These are phyloP conservation scores for Amanita pallidorosea DNA, from an alignment of 768 basidiomycete species.

Conservation along the genomic window DNA sequence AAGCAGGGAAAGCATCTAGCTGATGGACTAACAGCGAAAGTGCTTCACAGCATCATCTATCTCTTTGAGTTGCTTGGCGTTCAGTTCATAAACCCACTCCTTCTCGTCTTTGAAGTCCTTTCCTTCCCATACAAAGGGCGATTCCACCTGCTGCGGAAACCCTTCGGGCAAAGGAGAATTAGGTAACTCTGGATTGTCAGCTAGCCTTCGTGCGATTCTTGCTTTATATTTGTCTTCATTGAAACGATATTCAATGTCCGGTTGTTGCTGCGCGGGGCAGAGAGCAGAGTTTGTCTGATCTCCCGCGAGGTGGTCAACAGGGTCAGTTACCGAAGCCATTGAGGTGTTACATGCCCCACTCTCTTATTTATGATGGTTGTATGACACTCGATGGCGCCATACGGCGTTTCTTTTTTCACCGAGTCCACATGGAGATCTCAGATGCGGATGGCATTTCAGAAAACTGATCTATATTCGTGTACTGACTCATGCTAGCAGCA, in stretches of 20 bases:
- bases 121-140: conserved; percentile 32
- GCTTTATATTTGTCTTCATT: conserved; percentile 27
- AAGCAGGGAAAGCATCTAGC: background rate
- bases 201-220: conserved; percentile 24
- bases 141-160: conserved; percentile 23
- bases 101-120: conserved; percentile 28
- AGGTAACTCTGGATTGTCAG: conserved; percentile 20
- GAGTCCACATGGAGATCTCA: background rate
- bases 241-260: conserved; percentile 29
- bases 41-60: conserved; percentile 23
- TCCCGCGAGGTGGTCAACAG: background rate
- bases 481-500: too few species aligned
- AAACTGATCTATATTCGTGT: too few species aligned
- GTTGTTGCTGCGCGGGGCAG: conserved; percentile 13
- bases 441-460: background rate
- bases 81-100: conserved; percentile 28
- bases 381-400: background rate
- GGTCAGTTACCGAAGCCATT: background rate
- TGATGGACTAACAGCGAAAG: conserved; percentile 16
- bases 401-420: background rate
- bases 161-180: conserved; percentile 20
- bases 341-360: background rate
- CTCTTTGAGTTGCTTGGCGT: conserved; percentile 20
- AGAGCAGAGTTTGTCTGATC: background rate
- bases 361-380: background rate